Evolutionary conservation across 176 grass and related monocot species (phyloP).

Genomic region (Phoenix roebelenii): DNA sequence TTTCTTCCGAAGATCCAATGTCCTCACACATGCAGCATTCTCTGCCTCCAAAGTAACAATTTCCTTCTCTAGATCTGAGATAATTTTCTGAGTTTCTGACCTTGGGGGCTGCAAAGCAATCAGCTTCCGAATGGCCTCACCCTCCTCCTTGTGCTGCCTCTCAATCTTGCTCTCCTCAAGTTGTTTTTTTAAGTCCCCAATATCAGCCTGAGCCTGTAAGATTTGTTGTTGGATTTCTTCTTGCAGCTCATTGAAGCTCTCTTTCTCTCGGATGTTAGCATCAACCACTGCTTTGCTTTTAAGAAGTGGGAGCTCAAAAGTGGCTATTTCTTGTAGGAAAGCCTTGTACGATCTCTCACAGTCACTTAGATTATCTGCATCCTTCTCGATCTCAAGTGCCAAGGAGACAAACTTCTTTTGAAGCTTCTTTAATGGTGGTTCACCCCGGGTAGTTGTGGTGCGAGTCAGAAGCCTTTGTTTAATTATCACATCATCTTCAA

Average conservation of each 20-base stretch:
- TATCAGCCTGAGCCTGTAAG: constrained; percentile 79
- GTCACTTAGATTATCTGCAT: constrained; percentile 40
- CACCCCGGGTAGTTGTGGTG: constrained; percentile 80
- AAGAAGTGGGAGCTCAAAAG: constrained; percentile 80
- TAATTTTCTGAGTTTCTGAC: constrained; percentile 68
- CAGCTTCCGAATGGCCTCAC: constrained; percentile 71
- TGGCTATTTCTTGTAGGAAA: constrained; percentile 83
- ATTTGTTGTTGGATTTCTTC: constrained; percentile 71
- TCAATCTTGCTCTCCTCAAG: constrained; percentile 84
- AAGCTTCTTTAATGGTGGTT: constrained; percentile 91
- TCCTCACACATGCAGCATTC: constrained; percentile 48
- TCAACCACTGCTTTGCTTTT: constrained; percentile 87
- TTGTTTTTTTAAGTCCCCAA: constrained; percentile 82
- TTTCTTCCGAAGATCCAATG: constrained; percentile 78
- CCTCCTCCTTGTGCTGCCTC: constrained; percentile 93
- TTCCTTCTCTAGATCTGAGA: constrained; percentile 74
- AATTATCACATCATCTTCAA: constrained; percentile 78
- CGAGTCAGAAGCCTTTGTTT: constrained; percentile 90
- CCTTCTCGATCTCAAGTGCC: constrained; percentile 65
- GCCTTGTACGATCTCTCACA: constrained; percentile 65
- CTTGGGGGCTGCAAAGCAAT: constrained; percentile 65
- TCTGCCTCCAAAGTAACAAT: constrained; percentile 77
- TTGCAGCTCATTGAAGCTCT: constrained; percentile 77
- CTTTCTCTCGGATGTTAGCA: constrained; percentile 87
- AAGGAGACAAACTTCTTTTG: constrained; percentile 89